These are phyloP conservation scores for Salisapilia sapeloensis DNA, from an alignment of 352 stramenopile genomes.

Conservation along the genomic window DNA sequence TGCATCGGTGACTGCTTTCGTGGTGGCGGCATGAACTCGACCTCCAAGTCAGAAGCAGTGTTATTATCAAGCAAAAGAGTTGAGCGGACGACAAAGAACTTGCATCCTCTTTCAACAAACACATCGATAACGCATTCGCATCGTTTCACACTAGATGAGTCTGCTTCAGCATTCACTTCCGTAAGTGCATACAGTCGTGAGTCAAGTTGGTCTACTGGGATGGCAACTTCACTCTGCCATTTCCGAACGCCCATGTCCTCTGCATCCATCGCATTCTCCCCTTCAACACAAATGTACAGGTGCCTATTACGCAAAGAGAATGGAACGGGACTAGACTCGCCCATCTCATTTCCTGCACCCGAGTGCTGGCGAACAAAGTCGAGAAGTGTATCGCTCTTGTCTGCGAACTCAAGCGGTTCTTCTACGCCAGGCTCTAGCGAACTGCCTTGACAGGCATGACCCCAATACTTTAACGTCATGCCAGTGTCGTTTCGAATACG, in stretches of 20 bases:
- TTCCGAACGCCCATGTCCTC: slow-evolving; percentile 12
- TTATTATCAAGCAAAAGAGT: slow-evolving; percentile 72
- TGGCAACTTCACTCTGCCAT: slow-evolving; percentile 62
- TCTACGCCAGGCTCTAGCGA: slow-evolving; percentile 29
- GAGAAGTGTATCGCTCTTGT: slow-evolving; percentile 6
- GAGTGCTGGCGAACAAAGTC: not conserved
- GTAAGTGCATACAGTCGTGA: slow-evolving; percentile 69
- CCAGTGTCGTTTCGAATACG: slow-evolving; percentile 80
- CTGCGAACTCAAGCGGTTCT: slow-evolving; percentile 44
- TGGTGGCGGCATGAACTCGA: slow-evolving; percentile 62
- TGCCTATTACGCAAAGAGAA: too few species aligned
- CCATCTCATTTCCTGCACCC: slow-evolving; percentile 1
- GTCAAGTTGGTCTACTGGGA: slow-evolving; percentile 70
- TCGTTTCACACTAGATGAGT: slow-evolving; percentile 28
- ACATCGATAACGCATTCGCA: slow-evolving; percentile 80
- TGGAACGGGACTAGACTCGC: too few species aligned
- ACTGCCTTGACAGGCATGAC: slow-evolving; percentile 29
- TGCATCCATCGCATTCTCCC: slow-evolving; percentile 14
- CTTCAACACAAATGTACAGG: slow-evolving; percentile 57
- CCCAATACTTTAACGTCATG: slow-evolving; percentile 60
- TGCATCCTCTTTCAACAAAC: slow-evolving; percentile 69
- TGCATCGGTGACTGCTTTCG: slow-evolving; percentile 14
- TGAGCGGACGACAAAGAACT: slow-evolving; percentile 75
- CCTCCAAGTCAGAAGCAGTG: slow-evolving; percentile 61
- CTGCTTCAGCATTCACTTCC: slow-evolving; percentile 30